Conservation (phyloP, 208 protist genomes). For the Naegleria lovaniensis region DNA sequence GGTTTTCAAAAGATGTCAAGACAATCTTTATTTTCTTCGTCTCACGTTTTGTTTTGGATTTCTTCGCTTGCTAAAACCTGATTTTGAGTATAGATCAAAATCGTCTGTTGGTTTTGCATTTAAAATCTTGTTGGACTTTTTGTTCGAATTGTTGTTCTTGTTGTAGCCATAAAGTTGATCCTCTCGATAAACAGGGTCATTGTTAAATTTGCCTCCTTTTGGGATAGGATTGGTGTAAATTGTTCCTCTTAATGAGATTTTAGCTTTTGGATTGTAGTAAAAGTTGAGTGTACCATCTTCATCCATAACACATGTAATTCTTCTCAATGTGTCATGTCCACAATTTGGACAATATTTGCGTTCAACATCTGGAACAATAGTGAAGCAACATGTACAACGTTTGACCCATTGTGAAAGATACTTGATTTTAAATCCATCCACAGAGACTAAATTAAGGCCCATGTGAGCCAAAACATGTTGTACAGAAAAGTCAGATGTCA, state of each 20-base stretch:
- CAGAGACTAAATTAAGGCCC: not conserved
- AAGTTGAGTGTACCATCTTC: not conserved
- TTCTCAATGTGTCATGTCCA: not conserved
- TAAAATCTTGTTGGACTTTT: too few relatives aligned
- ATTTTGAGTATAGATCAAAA: too few relatives aligned
- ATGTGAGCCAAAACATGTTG: conserved; percentile 1
- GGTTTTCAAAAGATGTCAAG: too few relatives aligned
- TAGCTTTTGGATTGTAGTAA: not conserved
- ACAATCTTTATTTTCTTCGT: too few relatives aligned
- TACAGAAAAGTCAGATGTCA: not conserved
- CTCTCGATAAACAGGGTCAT: not conserved
- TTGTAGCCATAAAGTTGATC: not conserved
- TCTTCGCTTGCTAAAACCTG: too few relatives aligned
- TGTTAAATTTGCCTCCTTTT: not conserved
- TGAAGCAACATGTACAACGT: not conserved
- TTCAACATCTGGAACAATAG: not conserved
- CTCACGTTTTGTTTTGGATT: too few relatives aligned
- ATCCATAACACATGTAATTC: not conserved
- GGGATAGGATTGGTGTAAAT: not conserved
- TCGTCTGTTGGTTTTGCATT: too few relatives aligned
- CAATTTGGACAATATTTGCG: conserved; percentile 13
- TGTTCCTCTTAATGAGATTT: not conserved
- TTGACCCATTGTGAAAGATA: not conserved
- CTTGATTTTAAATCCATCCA: not conserved
- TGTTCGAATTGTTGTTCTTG: too few relatives aligned